Base-by-base conservation (phyloP, 169 alveolate species). In the Eimeria mitis region DNA sequence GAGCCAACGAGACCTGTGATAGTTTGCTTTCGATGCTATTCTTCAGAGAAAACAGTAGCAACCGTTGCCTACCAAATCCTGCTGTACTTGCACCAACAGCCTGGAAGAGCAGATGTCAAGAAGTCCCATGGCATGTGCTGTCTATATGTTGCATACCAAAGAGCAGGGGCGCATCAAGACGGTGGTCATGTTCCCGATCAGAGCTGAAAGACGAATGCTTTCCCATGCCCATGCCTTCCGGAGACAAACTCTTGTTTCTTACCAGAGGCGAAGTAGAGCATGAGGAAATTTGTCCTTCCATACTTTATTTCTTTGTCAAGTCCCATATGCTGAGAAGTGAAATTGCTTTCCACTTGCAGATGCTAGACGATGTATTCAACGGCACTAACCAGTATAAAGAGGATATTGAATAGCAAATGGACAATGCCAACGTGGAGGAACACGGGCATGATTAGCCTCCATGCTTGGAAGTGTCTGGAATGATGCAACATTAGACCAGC, bases 341-440 rank as follows among this genome's bases (percentile, higher is more conserved):
- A 34, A 14, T 4, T 19, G 28, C 16, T 2, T 73, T 28, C 19
- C 65, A 56, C 6, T n/a, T 59, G 63, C 40, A 6, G 2, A 40
- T 56, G 78, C 61, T 21, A 9, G 75, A 42, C 34, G 54, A n/a
- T 16, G 13, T 21, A 34, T 21, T 47, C 68, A 21, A 42, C 1
- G 47, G 23, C 63, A 59, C 95, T 13, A 37, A 89, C 95, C 95
- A 89, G 54, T 37, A 89, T 89, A 52, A 97, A 97, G 68, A 97
- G 95, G 83, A 97, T 84, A 94, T 97, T 97, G 85, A 97, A 97
- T 70, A 97, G 94, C 40, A 97, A 56, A 75, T 97, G 98, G 96
- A 97, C 96, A 63, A 97, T 94, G 59, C 97, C 96, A 73, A 98
- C 98, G 83, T 97, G 98, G 21, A 97, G 97, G 88, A 97, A 97